Conservation (phyloP, 1,284 basidiomycete species). For the Sanghuangporus sanghuang region DNA sequence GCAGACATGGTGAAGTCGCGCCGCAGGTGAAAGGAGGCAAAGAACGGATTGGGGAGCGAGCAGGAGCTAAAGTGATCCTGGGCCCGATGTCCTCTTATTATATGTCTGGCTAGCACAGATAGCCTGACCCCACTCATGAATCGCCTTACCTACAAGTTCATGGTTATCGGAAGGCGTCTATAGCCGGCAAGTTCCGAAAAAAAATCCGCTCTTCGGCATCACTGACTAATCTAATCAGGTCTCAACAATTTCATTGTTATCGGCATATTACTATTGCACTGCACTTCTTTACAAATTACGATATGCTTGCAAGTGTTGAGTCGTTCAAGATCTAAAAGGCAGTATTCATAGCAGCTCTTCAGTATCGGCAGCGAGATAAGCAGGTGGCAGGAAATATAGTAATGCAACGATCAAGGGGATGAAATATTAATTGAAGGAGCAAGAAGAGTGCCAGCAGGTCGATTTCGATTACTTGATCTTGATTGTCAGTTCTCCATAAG, state of each 20-base stretch:
- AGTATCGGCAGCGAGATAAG: neutral
- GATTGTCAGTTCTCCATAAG: slow-evolving; percentile 48
- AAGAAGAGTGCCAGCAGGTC: neutral
- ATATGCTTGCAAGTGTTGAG: too few species aligned
- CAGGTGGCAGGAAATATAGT: neutral
- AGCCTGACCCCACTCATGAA: slow-evolving; percentile 10
- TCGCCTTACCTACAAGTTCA: slow-evolving; percentile 2
- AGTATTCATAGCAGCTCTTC: neutral
- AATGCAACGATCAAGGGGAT: neutral
- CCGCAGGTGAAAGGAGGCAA: neutral
- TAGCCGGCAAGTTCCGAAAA: slow-evolving; percentile 12
- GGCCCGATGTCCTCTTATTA: neutral
- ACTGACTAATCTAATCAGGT: neutral
- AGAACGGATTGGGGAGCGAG: slow-evolving; percentile 8
- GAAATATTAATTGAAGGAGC: neutral
- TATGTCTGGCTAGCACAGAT: neutral
- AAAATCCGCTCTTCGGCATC: neutral
- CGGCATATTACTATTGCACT: neutral
- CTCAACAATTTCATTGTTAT: neutral
- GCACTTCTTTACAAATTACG: too few species aligned
- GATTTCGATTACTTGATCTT: slow-evolving; percentile 25
- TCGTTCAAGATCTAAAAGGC: too few species aligned
- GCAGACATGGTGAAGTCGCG: slow-evolving; percentile 1
- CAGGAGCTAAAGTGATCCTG: slow-evolving; percentile 12
- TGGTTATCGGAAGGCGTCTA: neutral